These are phyloP conservation scores for Ceratocystis albifundus DNA, from an alignment of 2,329 filamentous ascomycete species.

Conservation along the genomic window DNA sequence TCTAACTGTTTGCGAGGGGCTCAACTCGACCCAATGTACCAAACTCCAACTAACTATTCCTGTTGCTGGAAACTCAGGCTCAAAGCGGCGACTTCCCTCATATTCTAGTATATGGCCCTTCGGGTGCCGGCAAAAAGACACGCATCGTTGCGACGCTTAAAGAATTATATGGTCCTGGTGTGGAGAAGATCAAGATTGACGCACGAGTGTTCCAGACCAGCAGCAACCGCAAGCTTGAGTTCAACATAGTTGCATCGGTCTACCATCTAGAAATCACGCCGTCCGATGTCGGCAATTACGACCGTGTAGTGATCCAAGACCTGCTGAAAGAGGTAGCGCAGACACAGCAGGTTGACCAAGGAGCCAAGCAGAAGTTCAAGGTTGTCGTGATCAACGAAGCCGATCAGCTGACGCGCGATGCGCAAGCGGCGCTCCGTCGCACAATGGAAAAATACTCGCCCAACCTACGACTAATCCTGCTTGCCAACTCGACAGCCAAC, in stretches of 20 bases:
- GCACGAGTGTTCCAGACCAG: conserved; percentile 92
- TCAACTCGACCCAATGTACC: neutral
- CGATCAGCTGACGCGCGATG: conserved; percentile 84
- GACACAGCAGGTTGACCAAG: conserved; percentile 94
- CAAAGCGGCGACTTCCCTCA: conserved; percentile 97
- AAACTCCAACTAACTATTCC: conserved; percentile 1
- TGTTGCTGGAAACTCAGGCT: conserved; percentile 48
- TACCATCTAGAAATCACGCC: conserved; percentile 99
- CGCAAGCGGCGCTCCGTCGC: conserved; percentile 82
- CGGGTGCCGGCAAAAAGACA: conserved; percentile 94
- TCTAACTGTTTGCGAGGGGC: neutral
- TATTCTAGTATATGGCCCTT: conserved; percentile 91
- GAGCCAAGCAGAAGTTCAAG: conserved; percentile 87
- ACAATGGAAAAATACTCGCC: conserved; percentile 99
- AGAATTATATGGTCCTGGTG: conserved; percentile 86
- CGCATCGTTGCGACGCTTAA: conserved; percentile 90
- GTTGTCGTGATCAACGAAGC: conserved; percentile 99
- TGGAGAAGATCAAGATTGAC: conserved; percentile 99
- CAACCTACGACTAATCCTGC: conserved; percentile 77
- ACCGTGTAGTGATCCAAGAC: conserved; percentile 91
- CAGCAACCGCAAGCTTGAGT: conserved; percentile 93
- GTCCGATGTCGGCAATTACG: conserved; percentile 90
- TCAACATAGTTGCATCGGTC: conserved; percentile 94
- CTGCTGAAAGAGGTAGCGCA: conserved; percentile 95
- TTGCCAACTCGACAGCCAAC: conserved; percentile 93